Evolutionary conservation across 176 grass and related monocot species (phyloP).

Genomic region (Zoysia pacifica): DNA sequence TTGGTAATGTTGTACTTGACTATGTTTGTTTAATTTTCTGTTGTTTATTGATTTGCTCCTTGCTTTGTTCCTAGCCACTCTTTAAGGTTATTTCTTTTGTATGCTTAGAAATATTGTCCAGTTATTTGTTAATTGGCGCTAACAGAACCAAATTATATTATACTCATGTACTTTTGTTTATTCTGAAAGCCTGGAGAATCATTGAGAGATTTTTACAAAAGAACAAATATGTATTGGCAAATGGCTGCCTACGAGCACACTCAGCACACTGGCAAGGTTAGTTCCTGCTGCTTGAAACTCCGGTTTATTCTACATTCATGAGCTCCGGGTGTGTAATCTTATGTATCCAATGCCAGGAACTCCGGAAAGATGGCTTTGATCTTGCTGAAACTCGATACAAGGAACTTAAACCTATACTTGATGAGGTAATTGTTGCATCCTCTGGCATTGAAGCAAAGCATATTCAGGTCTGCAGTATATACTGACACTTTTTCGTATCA

Average conservation of each 20-base stretch:
- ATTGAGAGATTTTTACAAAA: constrained; percentile 85
- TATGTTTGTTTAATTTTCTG: constrained; percentile 13
- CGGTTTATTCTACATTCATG: neutral
- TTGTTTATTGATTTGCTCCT: constrained; percentile 14
- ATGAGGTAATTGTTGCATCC: constrained; percentile 58
- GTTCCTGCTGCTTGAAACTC: constrained; percentile 1
- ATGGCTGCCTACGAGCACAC: constrained; percentile 98
- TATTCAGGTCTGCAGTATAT: neutral
- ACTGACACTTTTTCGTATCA: neutral
- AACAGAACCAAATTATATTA: constrained; percentile 6
- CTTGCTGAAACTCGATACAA: constrained; percentile 82
- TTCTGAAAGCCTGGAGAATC: constrained; percentile 80
- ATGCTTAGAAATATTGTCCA: constrained; percentile 22
- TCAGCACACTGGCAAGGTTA: constrained; percentile 95
- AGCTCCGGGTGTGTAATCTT: constrained; percentile 18
- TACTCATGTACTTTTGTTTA: constrained; percentile 33
- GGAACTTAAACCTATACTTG: constrained; percentile 94
- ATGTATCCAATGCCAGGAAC: constrained; percentile 56
- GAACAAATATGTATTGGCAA: constrained; percentile 96
- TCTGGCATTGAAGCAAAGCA: neutral
- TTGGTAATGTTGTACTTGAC: constrained; percentile 54
- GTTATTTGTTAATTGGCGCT: neutral
- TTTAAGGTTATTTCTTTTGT: constrained; percentile 1
- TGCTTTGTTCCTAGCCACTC: neutral
- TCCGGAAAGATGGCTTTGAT: constrained; percentile 96